Conservation (phyloP, 2,329 filamentous ascomycete genomes). For the Aspergillus sp. region DNA sequence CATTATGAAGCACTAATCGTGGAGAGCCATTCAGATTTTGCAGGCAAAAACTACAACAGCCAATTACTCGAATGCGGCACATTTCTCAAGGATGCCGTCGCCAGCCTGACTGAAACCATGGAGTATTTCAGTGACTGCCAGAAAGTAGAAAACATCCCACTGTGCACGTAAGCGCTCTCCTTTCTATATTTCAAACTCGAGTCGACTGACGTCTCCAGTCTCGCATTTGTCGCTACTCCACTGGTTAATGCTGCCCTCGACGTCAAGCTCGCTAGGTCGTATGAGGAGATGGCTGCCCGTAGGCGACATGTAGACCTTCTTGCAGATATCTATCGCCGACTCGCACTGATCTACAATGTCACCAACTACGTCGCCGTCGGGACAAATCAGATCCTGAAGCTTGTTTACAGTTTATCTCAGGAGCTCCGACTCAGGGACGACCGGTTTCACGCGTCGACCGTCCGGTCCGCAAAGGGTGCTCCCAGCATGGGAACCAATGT, state of each 20-base stretch:
- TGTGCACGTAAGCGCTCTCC: conserved; percentile 1
- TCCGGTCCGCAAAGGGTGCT: background rate
- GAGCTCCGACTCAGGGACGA: background rate
- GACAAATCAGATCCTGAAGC: conserved; percentile 9
- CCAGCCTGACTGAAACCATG: conserved; percentile 2
- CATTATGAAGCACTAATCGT: conserved; percentile 9
- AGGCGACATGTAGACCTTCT: background rate
- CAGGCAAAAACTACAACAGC: conserved; percentile 1
- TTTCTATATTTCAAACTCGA: background rate
- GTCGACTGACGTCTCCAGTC: background rate
- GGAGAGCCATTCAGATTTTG: conserved; percentile 6
- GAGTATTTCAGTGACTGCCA: conserved; percentile 2
- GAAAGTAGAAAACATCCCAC: conserved; percentile 6
- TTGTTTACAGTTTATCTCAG: conserved; percentile 1
- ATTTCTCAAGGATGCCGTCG: conserved; percentile 4
- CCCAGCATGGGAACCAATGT: background rate
- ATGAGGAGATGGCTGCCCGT: background rate
- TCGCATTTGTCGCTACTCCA: conserved; percentile 6
- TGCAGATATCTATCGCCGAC: conserved; percentile 5
- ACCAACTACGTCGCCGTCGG: conserved; percentile 6
- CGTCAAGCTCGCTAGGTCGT: conserved; percentile 1
- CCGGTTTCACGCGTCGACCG: background rate
- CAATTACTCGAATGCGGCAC: conserved; percentile 2
- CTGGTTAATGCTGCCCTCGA: conserved; percentile 6
- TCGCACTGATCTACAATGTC: conserved; percentile 3